Evolutionary conservation across 805 yeast species (phyloP).

Genomic region (Teunomyces stri): DNA sequence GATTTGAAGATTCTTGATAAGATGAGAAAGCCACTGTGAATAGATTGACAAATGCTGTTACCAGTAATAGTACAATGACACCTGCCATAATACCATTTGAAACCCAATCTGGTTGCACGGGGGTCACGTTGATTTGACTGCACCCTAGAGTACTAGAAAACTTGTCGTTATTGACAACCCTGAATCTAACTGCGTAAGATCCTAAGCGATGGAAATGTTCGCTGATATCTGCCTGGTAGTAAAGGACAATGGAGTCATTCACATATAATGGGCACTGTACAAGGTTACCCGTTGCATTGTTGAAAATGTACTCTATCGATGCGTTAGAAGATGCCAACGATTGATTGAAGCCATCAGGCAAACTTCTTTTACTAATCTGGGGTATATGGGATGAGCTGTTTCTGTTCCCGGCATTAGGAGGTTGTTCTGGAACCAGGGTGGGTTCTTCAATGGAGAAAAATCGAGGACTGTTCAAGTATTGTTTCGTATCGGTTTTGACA

Average conservation of each 20-base stretch:
- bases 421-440: neutral
- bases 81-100: constrained; percentile 36
- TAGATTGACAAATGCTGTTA: constrained; percentile 40
- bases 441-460: constrained; percentile 9
- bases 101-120: constrained; percentile 33
- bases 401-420: neutral
- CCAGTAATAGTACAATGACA: constrained; percentile 36
- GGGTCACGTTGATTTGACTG: constrained; percentile 46
- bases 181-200: constrained; percentile 41
- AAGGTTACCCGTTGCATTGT: constrained; percentile 7
- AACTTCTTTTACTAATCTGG: neutral
- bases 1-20: constrained; percentile 55
- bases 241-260: constrained; percentile 35
- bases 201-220: constrained; percentile 43
- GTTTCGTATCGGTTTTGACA: constrained; percentile 33
- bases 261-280: constrained; percentile 36
- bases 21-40: constrained; percentile 49
- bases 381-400: neutral
- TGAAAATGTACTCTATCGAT: constrained; percentile 8
- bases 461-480: constrained; percentile 26
- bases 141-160: constrained; percentile 46
- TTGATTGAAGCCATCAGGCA: neutral
- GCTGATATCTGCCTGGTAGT: constrained; percentile 39
- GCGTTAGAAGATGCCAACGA: constrained; percentile 10
- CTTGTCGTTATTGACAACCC: constrained; percentile 40